Base-by-base conservation (phyloP, 176 grass and related monocot genomes). In the Elymus sibiricus region DNA sequence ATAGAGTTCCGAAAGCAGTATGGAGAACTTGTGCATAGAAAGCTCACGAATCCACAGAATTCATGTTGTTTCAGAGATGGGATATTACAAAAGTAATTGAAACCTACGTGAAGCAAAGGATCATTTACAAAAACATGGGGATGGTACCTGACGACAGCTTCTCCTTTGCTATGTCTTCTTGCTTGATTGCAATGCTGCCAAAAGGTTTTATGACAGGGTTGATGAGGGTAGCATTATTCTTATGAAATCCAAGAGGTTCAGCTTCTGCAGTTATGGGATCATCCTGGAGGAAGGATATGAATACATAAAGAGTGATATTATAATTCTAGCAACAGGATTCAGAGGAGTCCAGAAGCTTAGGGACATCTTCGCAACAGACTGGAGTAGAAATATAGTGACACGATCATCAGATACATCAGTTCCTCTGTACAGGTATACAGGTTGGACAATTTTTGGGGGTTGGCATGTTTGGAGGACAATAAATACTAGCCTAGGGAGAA, bases 101-200 rank as follows among this genome's bases (percentile, higher is more conserved):
- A 75, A 89, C 79, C 13, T 90, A 89, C 89, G 79, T 88, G 67
- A 89, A 85, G 89, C 62, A 70, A 16, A 88, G 51, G 34, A 92
- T 89, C 93, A 90, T 80, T 72, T 94, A 60, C 55, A 91, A 67
- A 98, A 90, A 86, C 84, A 98, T 70, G 92, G 82, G 82, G 31
- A 98, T 98, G 96, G 88, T 95, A 49, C 96, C 96, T 37, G 93
- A 98, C 29, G 93, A 98, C 32, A 94, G 88, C 81, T 98, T 95
- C 81, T 85, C 85, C 64, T 90, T 94, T 24, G 84, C 92, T 44
- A 88, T 94, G 39, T 56, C 84, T 22, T 78, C 88, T 68, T 95
- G 93, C 84, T 81, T 88, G 66, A 86, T 98, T 31, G 86, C 93
- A 63, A 87, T 90, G 73, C 64, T 98, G 34, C 88, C 96, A 25